Evolutionary conservation across 495 filamentous ascomycete species (phyloP).

Genomic region (Sordaria brevicollis): DNA sequence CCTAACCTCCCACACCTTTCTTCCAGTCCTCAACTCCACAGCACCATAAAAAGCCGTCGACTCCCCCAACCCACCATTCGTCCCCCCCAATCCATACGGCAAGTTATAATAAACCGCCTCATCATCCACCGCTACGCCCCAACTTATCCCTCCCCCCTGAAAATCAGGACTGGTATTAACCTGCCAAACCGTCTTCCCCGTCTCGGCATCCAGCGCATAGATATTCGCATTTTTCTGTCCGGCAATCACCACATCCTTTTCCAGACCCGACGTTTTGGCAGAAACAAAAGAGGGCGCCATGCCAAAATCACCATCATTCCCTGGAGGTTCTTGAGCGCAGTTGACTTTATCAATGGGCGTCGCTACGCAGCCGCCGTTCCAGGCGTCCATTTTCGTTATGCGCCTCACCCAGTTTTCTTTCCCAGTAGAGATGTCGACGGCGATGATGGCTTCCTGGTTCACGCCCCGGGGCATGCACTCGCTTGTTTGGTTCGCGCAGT

Average conservation of each 20-base stretch:
- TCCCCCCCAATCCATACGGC: constrained; percentile 6
- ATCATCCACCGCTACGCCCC: constrained; percentile 29
- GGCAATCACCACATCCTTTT: constrained; percentile 19
- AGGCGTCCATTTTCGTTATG: constrained; percentile 16
- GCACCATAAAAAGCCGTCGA: constrained; percentile 23
- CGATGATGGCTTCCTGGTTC: constrained; percentile 25
- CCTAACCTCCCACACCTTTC: constrained; percentile 18
- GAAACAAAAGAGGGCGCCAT: constrained; percentile 28
- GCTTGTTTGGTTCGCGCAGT: background rate
- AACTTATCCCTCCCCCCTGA: constrained; percentile 21
- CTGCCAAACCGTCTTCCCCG: constrained; percentile 19
- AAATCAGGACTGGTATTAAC: constrained; percentile 12
- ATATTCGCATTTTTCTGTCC: constrained; percentile 29
- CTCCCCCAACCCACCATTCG: background rate
- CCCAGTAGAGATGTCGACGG: constrained; percentile 21
- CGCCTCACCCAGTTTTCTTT: constrained; percentile 22
- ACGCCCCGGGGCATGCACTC: constrained; percentile 12
- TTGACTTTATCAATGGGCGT: constrained; percentile 4
- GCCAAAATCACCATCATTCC: constrained; percentile 27
- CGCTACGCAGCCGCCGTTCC: constrained; percentile 17
- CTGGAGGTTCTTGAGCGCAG: constrained; percentile 18
- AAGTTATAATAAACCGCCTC: constrained; percentile 22
- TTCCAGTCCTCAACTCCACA: constrained; percentile 13
- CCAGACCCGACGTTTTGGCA: background rate
- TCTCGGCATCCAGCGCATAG: constrained; percentile 18